Base-by-base conservation (phyloP, 306 rosid genomes). In the Trichosanthes truncata region DNA sequence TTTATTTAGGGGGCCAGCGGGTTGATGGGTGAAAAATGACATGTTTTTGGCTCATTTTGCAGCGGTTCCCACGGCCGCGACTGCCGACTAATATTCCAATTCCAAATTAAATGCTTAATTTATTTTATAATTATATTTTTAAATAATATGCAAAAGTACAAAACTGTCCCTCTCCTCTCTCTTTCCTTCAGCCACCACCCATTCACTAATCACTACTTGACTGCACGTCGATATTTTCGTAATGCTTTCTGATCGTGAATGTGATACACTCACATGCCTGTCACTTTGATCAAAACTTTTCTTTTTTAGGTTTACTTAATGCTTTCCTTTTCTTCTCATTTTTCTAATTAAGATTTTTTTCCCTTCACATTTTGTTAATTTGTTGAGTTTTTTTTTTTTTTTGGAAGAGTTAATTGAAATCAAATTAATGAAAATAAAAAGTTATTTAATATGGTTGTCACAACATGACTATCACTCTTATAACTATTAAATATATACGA, bases 51-150 rank as follows among this genome's bases (percentile, higher is more conserved):
- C 11, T 33, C 6, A 52, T 74, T 74, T 2, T 11, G 63, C 26
- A 51, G 59, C 78, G 63, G 43, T 74, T 74, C 78, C 63, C 63
- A 49, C 45, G 78, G 78, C 48, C 2, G 59, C 43, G 78, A 10
- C 78, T 51, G 63, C 78, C 78, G 78, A 74, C 78, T 74, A 74
- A 74, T 49, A 51, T 51, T 74, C 78, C 61, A 73, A 73, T 73
- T 73, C 78, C 31, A 49, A 48, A 74, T 53, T 52, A 18, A 74
- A 48, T 49, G 38, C 25, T 3, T 49, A 7, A 7, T 74, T 73
- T 49, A 72, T 17, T 48, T 48, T 14, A 43, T 74, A 74, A 48
- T 68, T 20, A 40, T 68, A 36, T 66, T 56, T 21, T 56, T 56
- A 66, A 66, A 66, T 66, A 29, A 20, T 68, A 68, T 36, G 49